Conservation (phyloP, 495 filamentous ascomycete genomes). For the Lasiosphaeria ovina region DNA sequence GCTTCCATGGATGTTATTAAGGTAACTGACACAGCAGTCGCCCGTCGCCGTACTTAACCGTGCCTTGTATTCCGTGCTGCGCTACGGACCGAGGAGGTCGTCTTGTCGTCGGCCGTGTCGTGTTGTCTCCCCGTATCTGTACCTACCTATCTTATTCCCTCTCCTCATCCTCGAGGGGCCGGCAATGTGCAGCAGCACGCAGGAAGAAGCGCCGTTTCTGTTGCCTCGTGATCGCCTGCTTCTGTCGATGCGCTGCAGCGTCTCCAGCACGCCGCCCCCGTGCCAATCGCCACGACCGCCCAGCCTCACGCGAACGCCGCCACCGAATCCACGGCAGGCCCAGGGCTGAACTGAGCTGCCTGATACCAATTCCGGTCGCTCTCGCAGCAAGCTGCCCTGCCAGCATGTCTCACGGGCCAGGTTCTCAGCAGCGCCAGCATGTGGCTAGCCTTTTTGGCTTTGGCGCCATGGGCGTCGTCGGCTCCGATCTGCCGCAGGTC, state of each 20-base stretch:
- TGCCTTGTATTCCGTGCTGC: no score
- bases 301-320: not conserved
- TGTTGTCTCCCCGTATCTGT: no score
- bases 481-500: constrained; percentile 4
- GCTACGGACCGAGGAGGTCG: no score
- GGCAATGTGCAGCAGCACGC: constrained; percentile 18
- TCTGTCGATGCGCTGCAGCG: constrained; percentile 10
- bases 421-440: constrained; percentile 12
- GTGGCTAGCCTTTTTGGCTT: constrained; percentile 36
- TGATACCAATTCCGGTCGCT: not conserved
- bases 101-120: no score
- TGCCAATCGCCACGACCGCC: no score
- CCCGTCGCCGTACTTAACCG: no score
- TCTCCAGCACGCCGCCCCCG: constrained; percentile 9
- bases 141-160: not conserved
- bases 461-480: constrained; percentile 14
- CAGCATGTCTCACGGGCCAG: constrained; percentile 39
- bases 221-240: constrained; percentile 1
- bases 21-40: no score
- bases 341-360: no score
- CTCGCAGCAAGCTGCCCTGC: constrained; percentile 7
- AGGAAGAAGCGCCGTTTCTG: constrained; percentile 10
- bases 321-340: not conserved
- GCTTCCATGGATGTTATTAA: no score
- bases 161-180: not conserved